Evolutionary conservation across 495 filamentous ascomycete species (phyloP), one percentile per base, ranked within the genome.

Genomic region (Cercophora scortea): DNA sequence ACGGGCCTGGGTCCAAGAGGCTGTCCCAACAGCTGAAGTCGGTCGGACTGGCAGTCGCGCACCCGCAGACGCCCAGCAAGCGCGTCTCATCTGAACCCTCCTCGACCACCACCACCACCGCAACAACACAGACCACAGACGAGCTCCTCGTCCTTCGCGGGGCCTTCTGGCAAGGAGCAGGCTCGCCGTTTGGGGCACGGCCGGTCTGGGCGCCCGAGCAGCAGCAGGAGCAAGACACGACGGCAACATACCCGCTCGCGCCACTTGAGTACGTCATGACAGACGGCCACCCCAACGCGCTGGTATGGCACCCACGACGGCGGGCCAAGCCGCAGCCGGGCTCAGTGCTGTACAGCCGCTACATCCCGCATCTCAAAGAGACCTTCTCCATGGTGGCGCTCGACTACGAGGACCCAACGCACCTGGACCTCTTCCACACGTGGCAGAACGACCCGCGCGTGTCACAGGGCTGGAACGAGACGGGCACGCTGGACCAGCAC

Each of bases 391-490:
- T 87, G 61, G 73, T 80, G 19, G 82, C 79, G 16, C 71, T 87
- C 0, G 77, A 87, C 56, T 77, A 72, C 65, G 47, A 70, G 48
- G 64, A 81, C 54, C 50, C 57, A 0, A 70, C 73, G 51, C 83
- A 87, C 52, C 61, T 86, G 47, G 62, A 67, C 34, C 69, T 84
- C 7, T 87, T 87, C 68, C 76, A 87, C 63, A 71, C 55, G 18
- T 87, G 83, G 83, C 82, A 85, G 62, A 87, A 86, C 62, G 83
- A 87, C 60, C 82, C 83, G 25, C 79, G 83, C 34, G 83, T 87
- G 5, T 82, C 82, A 10, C 75, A 80, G 60, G 83, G 83, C 6
- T 87, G 83, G 83, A 82, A 85, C 51, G 78, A 82, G 67, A 81
- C 78, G 8, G 83, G 83, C 16, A 80, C 80, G 8, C 63, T 83